Evolutionary conservation across 106 monocot species (phyloP), one percentile per base, ranked within the genome.

Genomic region (Dendrobium huoshanense): DNA sequence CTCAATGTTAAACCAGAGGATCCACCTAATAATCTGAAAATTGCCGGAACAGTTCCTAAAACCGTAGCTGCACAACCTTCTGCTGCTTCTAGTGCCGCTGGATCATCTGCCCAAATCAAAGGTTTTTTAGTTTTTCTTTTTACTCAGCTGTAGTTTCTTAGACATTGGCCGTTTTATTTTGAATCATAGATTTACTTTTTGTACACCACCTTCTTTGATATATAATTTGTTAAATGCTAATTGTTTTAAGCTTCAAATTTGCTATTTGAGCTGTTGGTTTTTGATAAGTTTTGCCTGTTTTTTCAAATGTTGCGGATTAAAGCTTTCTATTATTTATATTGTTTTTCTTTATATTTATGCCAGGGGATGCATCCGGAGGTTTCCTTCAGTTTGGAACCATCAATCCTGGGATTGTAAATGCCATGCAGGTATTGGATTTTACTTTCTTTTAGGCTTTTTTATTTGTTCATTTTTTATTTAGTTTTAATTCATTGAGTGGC

Each of bases 351-450:
- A 19, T 5, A 56, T 20, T 51, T 59, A 20, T 18, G 37, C 20
- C 56, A 78, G 78, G 59, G 6, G 20, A 61, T 78, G 51, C 24
- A 78, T 78, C 20, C 41, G 58, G 40, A 58, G 31, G 31, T 31
- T 59, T 78, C 41, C 78, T 78, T 78, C 78, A 78, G 37, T 78
- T 78, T 58, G 78, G 78, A 16, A 78, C 58, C 54, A 56, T 78
- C 58, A 78, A 58, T 42, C 78, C 78, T 59, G 78, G 41, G 9
- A 59, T 78, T 19, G 78, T 78, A 13, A 78, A 78, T 40, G 78
- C 59, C 27, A 61, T 78, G 59, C 59, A 78, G 78, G 78, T 78
- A 78, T 37, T 42, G 41, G 4, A 4, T 16, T 15, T 75, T 75
- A 9, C 18, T 75, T n/a, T 75, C 8, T 72, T 72, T 10, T 37